Evolutionary conservation across 768 basidiomycete genomes (phyloP).

Genomic region (Termitomyces sp.): DNA sequence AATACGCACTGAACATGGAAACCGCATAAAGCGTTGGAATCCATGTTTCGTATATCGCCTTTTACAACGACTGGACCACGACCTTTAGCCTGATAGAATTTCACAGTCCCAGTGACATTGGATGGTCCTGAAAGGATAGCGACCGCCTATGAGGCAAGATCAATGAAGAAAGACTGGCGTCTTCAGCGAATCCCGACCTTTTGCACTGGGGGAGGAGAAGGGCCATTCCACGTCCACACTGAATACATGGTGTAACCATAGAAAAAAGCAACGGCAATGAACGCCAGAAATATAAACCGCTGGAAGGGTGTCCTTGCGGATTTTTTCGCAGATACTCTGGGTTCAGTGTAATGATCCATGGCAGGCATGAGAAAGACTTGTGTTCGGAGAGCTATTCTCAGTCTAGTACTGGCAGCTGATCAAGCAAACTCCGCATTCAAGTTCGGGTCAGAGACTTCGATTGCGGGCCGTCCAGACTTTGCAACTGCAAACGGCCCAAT

Average conservation of each 20-base stretch:
- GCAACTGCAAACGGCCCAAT: neutral
- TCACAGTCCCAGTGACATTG: constrained; percentile 56
- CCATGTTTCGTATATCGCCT: constrained; percentile 57
- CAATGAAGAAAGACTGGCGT: neutral
- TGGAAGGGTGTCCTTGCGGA: neutral
- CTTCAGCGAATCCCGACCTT: constrained; percentile 14
- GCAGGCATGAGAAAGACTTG: neutral
- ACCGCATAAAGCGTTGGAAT: constrained; percentile 54
- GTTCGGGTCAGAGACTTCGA: neutral
- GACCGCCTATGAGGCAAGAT: constrained; percentile 19
- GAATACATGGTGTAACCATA: constrained; percentile 7
- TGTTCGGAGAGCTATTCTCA: too few relatives aligned
- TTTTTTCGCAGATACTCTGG: neutral
- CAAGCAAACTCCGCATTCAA: too few relatives aligned
- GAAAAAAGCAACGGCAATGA: constrained; percentile 3
- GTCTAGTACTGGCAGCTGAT: too few relatives aligned
- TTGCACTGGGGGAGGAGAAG: constrained; percentile 4
- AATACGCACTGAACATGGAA: constrained; percentile 76
- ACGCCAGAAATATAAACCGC: neutral
- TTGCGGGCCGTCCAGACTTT: neutral
- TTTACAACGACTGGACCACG: constrained; percentile 53
- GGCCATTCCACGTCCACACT: constrained; percentile 2
- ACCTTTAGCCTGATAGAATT: constrained; percentile 51
- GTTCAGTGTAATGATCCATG: constrained; percentile 6
- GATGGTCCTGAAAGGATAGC: constrained; percentile 61